phyloP scores from a whole-genome alignment of 495 filamentous ascomycete genomes.

The Xylaria scruposa region DNA sequence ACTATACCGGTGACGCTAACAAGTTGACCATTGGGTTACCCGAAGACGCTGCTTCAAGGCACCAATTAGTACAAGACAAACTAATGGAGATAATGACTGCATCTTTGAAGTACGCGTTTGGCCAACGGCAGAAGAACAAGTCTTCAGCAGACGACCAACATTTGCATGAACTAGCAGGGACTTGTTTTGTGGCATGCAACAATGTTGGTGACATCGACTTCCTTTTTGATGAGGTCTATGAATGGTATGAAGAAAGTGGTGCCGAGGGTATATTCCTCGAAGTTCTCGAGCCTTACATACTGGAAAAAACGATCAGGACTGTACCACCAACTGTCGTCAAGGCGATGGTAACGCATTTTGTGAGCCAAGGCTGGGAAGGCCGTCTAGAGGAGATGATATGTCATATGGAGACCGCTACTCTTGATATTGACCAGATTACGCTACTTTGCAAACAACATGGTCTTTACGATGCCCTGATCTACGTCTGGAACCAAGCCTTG shows the following conservation, averaged over 20 bases:
- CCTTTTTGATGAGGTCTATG: constrained; percentile 89
- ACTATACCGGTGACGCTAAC: constrained; percentile 86
- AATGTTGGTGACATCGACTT: constrained; percentile 78
- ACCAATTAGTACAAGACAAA: constrained; percentile 85
- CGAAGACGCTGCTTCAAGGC: constrained; percentile 77
- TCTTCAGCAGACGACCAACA: constrained; percentile 62
- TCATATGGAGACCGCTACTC: constrained; percentile 83
- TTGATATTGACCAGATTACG: constrained; percentile 94
- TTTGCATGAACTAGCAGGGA: constrained; percentile 78
- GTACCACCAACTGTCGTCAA: constrained; percentile 88
- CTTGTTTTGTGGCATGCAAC: constrained; percentile 82
- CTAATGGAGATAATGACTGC: constrained; percentile 93
- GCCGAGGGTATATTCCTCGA: constrained; percentile 81
- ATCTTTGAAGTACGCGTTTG: constrained; percentile 89
- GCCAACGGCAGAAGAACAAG: constrained; percentile 60
- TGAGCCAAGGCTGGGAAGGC: constrained; percentile 70
- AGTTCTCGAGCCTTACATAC: constrained; percentile 82
- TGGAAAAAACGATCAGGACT: constrained; percentile 74
- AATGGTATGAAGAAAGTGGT: constrained; percentile 81
- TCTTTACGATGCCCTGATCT: constrained; percentile 94
- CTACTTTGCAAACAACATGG: constrained; percentile 87
- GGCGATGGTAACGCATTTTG: constrained; percentile 80
- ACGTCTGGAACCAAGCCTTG: constrained; percentile 94
- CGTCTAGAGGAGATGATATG: constrained; percentile 95
- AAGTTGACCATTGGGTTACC: constrained; percentile 93